Percentiles rank a stretch among this genome's conserved stretches.
Conservation (phyloP, 805 yeast genomes). For the Candida khao-thaluensis region DNA sequence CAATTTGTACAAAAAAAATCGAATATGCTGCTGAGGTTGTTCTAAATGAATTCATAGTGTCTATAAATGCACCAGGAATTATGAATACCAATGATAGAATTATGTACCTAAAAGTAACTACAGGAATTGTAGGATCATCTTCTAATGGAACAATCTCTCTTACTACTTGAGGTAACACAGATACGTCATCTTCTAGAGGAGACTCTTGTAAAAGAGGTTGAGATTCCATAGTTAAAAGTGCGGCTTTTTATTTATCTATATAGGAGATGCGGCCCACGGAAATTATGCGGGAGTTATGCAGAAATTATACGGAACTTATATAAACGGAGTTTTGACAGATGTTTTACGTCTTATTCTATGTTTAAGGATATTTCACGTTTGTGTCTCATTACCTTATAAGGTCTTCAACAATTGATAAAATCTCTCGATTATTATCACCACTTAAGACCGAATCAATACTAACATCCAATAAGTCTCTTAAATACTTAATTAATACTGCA, state of each 20-base stretch:
- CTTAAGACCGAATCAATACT: constrained; percentile 59
- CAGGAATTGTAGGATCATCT: constrained; percentile 42
- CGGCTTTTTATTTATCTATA: constrained; percentile 2
- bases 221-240: constrained; percentile 2
- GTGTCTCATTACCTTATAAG: not conserved
- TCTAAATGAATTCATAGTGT: constrained; percentile 42
- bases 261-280: too few species aligned
- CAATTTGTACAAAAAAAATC: constrained; percentile 51
- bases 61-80: constrained; percentile 43
- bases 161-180: constrained; percentile 30
- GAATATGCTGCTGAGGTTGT: constrained; percentile 51
- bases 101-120: constrained; percentile 36
- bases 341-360: too few species aligned
- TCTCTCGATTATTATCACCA: constrained; percentile 1
- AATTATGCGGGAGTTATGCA: too few species aligned
- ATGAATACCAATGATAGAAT: constrained; percentile 34
- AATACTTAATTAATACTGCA: constrained; percentile 76
- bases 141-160: constrained; percentile 36
- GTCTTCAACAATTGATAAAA: constrained; percentile 3
- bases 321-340: too few species aligned
- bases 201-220: constrained; percentile 4
- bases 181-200: constrained; percentile 19
- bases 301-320: too few species aligned
- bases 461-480: constrained; percentile 64
- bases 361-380: not conserved